These are phyloP conservation scores for Nannizzia gypsea DNA, from an alignment of 2,329 filamentous ascomycete genomes.

Conservation along the genomic window DNA sequence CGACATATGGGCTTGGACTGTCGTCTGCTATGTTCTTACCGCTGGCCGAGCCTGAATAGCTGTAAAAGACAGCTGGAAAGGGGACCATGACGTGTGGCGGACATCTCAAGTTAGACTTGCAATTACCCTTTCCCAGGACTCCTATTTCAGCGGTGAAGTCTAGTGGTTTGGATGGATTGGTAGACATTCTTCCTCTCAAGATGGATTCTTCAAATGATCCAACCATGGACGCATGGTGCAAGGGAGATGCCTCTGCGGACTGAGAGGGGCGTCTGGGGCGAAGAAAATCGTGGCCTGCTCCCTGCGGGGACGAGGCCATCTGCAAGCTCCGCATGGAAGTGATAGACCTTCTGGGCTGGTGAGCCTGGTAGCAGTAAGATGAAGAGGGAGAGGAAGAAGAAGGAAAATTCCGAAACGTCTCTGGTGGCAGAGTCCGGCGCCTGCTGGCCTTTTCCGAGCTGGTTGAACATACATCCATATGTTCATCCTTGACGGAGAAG, in stretches of 20 bases:
- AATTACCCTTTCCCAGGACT: slow-evolving; percentile 77
- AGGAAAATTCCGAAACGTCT: slow-evolving; percentile 42
- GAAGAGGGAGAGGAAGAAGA: slow-evolving; percentile 37
- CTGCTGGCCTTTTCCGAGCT: slow-evolving; percentile 42
- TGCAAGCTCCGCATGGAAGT: slow-evolving; percentile 46
- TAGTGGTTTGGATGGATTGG: slow-evolving; percentile 79
- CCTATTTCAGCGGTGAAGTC: slow-evolving; percentile 93
- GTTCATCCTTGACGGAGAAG: slow-evolving; percentile 44
- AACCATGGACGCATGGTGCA: slow-evolving; percentile 89
- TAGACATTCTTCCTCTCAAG: slow-evolving; percentile 88
- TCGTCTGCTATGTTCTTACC: slow-evolving; percentile 59
- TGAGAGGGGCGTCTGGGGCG: slow-evolving; percentile 52
- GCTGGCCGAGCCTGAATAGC: slow-evolving; percentile 59
- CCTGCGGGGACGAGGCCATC: slow-evolving; percentile 35
- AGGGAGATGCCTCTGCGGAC: slow-evolving; percentile 59
- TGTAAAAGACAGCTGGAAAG: slow-evolving; percentile 94
- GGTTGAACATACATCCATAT: slow-evolving; percentile 38
- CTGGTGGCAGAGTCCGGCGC: slow-evolving; percentile 61
- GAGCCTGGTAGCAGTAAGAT: slow-evolving; percentile 59
- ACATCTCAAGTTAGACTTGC: slow-evolving; percentile 72
- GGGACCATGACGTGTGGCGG: slow-evolving; percentile 81
- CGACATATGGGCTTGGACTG: slow-evolving; percentile 90
- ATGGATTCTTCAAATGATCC: slow-evolving; percentile 98
- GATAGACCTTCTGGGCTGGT: slow-evolving; percentile 65
- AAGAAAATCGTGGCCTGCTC: slow-evolving; percentile 9